Conservation (phyloP, 2,329 filamentous ascomycete species). For the Triangularia verruculosa region DNA sequence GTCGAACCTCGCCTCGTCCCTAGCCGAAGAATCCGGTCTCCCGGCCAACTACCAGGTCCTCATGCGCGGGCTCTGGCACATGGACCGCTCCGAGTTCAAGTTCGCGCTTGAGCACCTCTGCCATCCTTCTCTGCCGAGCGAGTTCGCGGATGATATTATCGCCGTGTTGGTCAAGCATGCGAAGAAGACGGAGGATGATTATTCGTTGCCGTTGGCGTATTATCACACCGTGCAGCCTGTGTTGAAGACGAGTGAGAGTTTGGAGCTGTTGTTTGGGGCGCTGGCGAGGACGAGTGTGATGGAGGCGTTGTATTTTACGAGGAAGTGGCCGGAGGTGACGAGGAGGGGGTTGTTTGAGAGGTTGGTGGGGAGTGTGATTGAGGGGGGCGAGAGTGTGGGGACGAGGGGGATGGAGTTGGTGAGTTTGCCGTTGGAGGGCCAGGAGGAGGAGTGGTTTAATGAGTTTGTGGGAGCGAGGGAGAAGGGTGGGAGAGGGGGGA, state of each 20-base stretch:
- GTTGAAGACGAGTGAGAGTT: constrained; percentile 59
- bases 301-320: constrained; percentile 71
- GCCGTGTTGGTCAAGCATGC: constrained; percentile 61
- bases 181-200: constrained; percentile 48
- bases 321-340: constrained; percentile 58
- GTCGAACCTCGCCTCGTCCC: constrained; percentile 50
- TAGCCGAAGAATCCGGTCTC: constrained; percentile 62
- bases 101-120: constrained; percentile 71
- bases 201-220: constrained; percentile 69
- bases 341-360: constrained; percentile 65
- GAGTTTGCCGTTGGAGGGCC: constrained; percentile 65
- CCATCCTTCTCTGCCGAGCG: constrained; percentile 72
- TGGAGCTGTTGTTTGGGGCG: constrained; percentile 66
- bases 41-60: constrained; percentile 76
- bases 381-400: constrained; percentile 38
- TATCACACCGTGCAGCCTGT: constrained; percentile 73
- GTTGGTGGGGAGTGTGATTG: constrained; percentile 58
- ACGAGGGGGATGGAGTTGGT: constrained; percentile 66
- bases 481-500: constrained; percentile 53
- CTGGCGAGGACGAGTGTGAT: constrained; percentile 65
- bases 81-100: constrained; percentile 70
- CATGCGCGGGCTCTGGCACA: constrained; percentile 77
- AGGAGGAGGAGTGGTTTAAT: constrained; percentile 74
- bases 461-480: constrained; percentile 63
- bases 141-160: constrained; percentile 81